These are phyloP conservation scores for Chalciporus sp. DNA, from an alignment of 1,284 basidiomycete genomes.

Conservation along the genomic window DNA sequence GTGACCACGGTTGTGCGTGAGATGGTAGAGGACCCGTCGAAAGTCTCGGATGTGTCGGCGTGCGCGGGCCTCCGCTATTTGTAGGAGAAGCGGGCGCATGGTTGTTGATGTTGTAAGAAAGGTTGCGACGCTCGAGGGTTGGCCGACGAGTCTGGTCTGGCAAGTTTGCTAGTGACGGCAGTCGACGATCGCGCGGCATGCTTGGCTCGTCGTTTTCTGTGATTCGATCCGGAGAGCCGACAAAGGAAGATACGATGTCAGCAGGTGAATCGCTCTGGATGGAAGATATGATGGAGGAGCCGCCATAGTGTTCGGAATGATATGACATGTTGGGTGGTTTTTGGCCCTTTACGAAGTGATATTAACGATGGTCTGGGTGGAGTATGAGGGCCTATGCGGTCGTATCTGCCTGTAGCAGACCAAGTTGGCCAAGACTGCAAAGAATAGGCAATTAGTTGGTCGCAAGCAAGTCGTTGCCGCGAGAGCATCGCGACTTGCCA, in stretches of 20 bases:
- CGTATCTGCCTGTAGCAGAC: background rate
- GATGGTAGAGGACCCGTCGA: background rate
- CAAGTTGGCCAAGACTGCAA: background rate
- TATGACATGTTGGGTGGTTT: conserved; percentile 21
- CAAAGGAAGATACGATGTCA: background rate
- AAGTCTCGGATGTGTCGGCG: background rate
- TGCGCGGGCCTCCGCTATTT: background rate
- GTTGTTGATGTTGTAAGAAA: conserved; percentile 10
- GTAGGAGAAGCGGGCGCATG: background rate
- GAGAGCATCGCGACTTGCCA: background rate
- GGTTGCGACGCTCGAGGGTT: conserved; percentile 11
- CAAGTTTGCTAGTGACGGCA: conserved; percentile 17
- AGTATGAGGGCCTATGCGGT: background rate
- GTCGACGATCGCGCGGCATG: conserved; percentile 12
- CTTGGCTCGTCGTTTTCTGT: conserved; percentile 17
- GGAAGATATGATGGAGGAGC: conserved; percentile 9
- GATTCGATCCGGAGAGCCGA: conserved; percentile 9
- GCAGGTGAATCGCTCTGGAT: conserved; percentile 10
- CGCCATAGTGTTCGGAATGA: background rate
- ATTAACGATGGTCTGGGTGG: background rate
- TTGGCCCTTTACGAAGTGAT: background rate
- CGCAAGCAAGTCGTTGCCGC: too few species aligned
- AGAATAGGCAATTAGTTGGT: background rate
- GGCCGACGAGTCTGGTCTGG: conserved; percentile 8
- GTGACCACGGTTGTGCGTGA: conserved; percentile 54